phyloP scores from a whole-genome alignment of 495 filamentous ascomycete genomes.

The Talaromyces thailandensis region DNA sequence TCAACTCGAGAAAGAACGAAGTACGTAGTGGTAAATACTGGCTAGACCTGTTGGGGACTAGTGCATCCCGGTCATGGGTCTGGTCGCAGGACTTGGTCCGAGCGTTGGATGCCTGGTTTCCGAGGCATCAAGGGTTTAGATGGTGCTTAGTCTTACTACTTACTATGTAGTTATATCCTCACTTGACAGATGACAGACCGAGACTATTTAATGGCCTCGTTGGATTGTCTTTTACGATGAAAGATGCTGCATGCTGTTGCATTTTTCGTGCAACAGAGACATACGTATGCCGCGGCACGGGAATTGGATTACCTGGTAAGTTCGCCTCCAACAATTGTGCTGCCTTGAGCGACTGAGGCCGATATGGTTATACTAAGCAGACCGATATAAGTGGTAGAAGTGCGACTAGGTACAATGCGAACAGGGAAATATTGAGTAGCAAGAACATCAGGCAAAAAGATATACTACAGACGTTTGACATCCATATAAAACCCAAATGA shows the following conservation, averaged over 20 bases:
- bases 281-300: background rate
- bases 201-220: background rate
- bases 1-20: background rate
- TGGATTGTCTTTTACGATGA: background rate
- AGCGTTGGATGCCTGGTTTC: background rate
- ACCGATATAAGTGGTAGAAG: background rate
- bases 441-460: conserved; percentile 1
- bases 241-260: background rate
- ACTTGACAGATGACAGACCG: background rate
- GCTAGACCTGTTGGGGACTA: background rate
- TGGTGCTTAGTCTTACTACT: no score
- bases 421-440: conserved; percentile 1
- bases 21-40: conserved; percentile 1
- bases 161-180: background rate
- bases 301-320: background rate
- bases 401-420: background rate
- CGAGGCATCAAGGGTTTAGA: background rate
- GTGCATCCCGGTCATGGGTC: background rate
- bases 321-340: conserved; percentile 3
- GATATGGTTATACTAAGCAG: background rate
- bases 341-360: background rate
- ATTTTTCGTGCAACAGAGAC: background rate
- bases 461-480: conserved; percentile 9
- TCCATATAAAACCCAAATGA: background rate
- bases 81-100: background rate